Percentiles rank a stretch among this genome's conserved stretches.
These are phyloP conservation scores for Sporothrix mexicana DNA, from an alignment of 2,329 filamentous ascomycete species.

Conservation along the genomic window DNA sequence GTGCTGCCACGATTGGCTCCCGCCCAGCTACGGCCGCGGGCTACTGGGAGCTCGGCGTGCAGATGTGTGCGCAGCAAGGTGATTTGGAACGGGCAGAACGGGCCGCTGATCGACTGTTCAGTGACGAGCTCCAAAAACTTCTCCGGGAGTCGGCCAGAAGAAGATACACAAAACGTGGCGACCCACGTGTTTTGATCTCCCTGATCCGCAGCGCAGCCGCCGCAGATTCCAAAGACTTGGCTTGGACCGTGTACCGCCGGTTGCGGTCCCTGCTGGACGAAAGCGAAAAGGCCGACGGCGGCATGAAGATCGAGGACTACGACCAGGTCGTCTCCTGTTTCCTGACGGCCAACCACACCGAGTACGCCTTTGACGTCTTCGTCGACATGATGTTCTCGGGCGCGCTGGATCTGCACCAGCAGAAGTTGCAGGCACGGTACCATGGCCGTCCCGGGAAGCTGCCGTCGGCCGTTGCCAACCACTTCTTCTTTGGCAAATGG, in stretches of 20 bases:
- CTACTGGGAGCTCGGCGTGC: slow-evolving; percentile 70
- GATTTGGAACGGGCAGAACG: slow-evolving; percentile 65
- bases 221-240: slow-evolving; percentile 55
- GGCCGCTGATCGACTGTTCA: slow-evolving; percentile 53
- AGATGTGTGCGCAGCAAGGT: slow-evolving; percentile 65
- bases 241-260: slow-evolving; percentile 70
- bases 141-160: not conserved
- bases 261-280: slow-evolving; percentile 66
- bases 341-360: slow-evolving; percentile 66
- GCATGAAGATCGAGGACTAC: slow-evolving; percentile 74
- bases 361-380: slow-evolving; percentile 76
- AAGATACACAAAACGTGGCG: not conserved
- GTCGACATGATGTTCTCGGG: slow-evolving; percentile 85
- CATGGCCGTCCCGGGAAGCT: slow-evolving; percentile 41
- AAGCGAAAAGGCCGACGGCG: slow-evolving; percentile 37
- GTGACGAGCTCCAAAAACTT: slow-evolving; percentile 53
- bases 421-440: slow-evolving; percentile 37
- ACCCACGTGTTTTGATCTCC: slow-evolving; percentile 35
- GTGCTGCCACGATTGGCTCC: slow-evolving; percentile 58
- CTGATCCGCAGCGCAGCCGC: slow-evolving; percentile 36
- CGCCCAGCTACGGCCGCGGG: slow-evolving; percentile 54
- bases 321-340: slow-evolving; percentile 76
- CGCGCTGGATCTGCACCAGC: slow-evolving; percentile 54
- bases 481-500: slow-evolving; percentile 88
- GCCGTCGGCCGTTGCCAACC: slow-evolving; percentile 65